Evolutionary conservation across 257 asterid species (phyloP).

Genomic region (Thymus quinquecostatus): DNA sequence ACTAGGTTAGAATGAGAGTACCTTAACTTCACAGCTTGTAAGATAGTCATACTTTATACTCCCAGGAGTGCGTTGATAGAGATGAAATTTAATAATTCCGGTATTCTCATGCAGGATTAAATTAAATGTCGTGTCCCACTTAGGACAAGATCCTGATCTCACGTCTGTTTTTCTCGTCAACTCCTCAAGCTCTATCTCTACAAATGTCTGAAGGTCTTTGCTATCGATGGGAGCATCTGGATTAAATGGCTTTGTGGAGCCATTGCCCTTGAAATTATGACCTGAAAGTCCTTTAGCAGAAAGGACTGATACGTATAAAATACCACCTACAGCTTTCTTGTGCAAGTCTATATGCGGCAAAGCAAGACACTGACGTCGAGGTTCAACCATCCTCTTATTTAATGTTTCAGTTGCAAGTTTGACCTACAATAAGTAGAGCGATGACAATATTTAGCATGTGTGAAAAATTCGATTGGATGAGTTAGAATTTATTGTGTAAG

Average conservation of each 20-base stretch:
- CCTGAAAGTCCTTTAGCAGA: constrained; percentile 71
- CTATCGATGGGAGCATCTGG: constrained; percentile 48
- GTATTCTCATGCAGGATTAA: constrained; percentile 80
- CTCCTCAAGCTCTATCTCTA: constrained; percentile 90
- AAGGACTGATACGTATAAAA: constrained; percentile 60
- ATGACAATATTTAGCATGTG: neutral
- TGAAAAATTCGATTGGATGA: neutral
- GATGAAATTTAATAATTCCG: constrained; percentile 70
- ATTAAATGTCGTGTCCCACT: constrained; percentile 82
- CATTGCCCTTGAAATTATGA: constrained; percentile 46
- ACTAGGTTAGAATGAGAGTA: constrained; percentile 29
- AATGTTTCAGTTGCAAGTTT: constrained; percentile 75
- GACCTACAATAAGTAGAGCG: constrained; percentile 50
- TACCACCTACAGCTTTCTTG: constrained; percentile 85
- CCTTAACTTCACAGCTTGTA: constrained; percentile 94
- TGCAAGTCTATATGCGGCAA: constrained; percentile 73
- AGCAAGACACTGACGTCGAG: constrained; percentile 87
- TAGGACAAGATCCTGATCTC: constrained; percentile 69
- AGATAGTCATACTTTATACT: constrained; percentile 76
- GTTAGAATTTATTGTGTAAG: neutral
- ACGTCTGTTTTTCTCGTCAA: constrained; percentile 75
- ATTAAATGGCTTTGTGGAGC: constrained; percentile 43
- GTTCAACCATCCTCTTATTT: constrained; percentile 91
- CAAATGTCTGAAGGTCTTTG: constrained; percentile 71
- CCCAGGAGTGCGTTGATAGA: constrained; percentile 74